Percentiles rank a stretch among this genome's conserved stretches.
phyloP scores from a whole-genome alignment of 2,329 filamentous ascomycete species.

The Fusarium liriodendri region DNA sequence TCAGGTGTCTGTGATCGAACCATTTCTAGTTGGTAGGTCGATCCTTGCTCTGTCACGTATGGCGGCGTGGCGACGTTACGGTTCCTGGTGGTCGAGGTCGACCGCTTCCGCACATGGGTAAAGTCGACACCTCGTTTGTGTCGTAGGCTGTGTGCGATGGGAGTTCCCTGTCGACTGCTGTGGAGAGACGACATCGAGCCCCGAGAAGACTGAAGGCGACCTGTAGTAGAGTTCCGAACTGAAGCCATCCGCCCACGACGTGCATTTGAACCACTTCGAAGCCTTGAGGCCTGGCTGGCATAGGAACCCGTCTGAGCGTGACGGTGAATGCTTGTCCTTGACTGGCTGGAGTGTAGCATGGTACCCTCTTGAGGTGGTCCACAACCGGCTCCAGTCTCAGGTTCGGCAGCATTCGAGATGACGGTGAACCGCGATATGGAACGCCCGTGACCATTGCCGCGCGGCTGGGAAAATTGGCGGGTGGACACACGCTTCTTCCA shows the following conservation, averaged over 20 bases:
- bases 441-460: slow-evolving; percentile 60
- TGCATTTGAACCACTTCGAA: slow-evolving; percentile 51
- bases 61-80: slow-evolving; percentile 29
- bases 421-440: slow-evolving; percentile 73
- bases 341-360: slow-evolving; percentile 62
- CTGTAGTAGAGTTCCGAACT: slow-evolving; percentile 44
- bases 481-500: slow-evolving; percentile 72
- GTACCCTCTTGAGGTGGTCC: slow-evolving; percentile 84
- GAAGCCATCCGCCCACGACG: slow-evolving; percentile 47
- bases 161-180: slow-evolving; percentile 57
- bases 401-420: slow-evolving; percentile 70
- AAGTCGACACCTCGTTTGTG: slow-evolving; percentile 68
- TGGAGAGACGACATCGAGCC: slow-evolving; percentile 63
- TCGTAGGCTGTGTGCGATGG: slow-evolving; percentile 56
- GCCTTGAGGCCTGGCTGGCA: slow-evolving; percentile 44
- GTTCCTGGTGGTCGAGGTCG: slow-evolving; percentile 44
- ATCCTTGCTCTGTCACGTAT: slow-evolving; percentile 35
- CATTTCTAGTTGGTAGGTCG: slow-evolving; percentile 34
- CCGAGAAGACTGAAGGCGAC: slow-evolving; percentile 48
- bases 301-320: slow-evolving; percentile 49
- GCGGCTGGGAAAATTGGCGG: slow-evolving; percentile 65
- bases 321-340: slow-evolving; percentile 77
- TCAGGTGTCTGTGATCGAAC: slow-evolving; percentile 46
- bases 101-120: slow-evolving; percentile 58
- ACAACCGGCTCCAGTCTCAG: slow-evolving; percentile 72